Evolutionary conservation across 441 rosid species (phyloP).

Genomic region (Syzygium malaccense): DNA sequence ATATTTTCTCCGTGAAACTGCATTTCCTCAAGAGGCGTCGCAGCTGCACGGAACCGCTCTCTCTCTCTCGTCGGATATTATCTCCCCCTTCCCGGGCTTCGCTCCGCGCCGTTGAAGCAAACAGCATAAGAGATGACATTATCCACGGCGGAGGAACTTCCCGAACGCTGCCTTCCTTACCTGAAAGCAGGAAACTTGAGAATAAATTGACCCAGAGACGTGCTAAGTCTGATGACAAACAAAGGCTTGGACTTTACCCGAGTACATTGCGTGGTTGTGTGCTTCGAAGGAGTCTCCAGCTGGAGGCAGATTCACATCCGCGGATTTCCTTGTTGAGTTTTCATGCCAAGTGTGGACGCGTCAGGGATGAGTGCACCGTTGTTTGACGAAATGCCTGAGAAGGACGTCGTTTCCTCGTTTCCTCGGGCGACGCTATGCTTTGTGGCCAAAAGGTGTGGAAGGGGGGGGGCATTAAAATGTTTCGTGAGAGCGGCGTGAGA

Average conservation of each 20-base stretch:
- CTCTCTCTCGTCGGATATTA: not conserved
- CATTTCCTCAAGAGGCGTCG: no score
- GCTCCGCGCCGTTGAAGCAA: no score
- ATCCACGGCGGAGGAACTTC: not conserved
- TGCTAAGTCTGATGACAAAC: not conserved
- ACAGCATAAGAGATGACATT: no score
- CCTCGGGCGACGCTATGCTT: not conserved
- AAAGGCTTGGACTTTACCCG: conserved; percentile 19
- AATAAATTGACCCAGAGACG: not conserved
- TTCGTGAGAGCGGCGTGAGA: conserved; percentile 6
- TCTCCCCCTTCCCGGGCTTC: not conserved
- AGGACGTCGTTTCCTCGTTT: no score
- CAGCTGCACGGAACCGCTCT: not conserved
- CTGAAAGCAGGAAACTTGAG: not conserved
- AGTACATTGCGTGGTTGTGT: conserved; percentile 21
- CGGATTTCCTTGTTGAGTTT: conserved; percentile 20
- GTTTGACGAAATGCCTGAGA: not conserved
- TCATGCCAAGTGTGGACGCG: conserved; percentile 11
- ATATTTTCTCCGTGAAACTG: no score
- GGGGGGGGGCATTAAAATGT: conserved; percentile 5
- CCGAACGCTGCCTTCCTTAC: not conserved
- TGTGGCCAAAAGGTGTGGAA: conserved; percentile 12
- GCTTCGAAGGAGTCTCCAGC: conserved; percentile 18
- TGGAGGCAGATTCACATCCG: conserved; percentile 25
- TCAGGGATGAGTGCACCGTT: conserved; percentile 7